phyloP scores from a whole-genome alignment of 208 protist species.

The Crithidia thermophila region DNA sequence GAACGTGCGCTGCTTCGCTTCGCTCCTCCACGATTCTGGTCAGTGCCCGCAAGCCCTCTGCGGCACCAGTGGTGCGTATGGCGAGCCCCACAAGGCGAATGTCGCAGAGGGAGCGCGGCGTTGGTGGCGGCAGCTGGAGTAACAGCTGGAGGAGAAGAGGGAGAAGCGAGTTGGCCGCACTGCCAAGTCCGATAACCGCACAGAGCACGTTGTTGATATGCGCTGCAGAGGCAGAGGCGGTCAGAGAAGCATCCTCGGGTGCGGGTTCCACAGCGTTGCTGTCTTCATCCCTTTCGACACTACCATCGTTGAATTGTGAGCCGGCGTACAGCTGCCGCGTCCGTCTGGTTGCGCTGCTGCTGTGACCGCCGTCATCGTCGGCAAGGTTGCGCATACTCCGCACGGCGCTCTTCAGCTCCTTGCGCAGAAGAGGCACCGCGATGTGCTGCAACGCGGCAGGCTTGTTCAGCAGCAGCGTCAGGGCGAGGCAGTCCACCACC shows the following conservation, averaged over 20 bases:
- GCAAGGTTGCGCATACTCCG: background rate
- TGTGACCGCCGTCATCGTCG: background rate
- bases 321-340: background rate
- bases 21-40: constrained; percentile 14
- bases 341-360: background rate
- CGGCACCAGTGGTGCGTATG: constrained; percentile 56
- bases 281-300: background rate
- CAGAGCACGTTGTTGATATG: constrained; percentile 43
- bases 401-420: constrained; percentile 19
- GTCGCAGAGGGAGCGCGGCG: constrained; percentile 20
- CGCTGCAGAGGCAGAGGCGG: background rate
- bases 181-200: constrained; percentile 61
- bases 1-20: constrained; percentile 12
- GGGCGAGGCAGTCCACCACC: constrained; percentile 43
- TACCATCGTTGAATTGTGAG: background rate
- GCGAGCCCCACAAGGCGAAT: constrained; percentile 56
- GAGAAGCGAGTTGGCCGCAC: constrained; percentile 31
- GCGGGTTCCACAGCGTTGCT: background rate
- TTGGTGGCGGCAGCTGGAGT: constrained; percentile 34
- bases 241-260: background rate
- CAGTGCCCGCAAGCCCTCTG: constrained; percentile 51
- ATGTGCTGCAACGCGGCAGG: constrained; percentile 36
- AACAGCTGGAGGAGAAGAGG: constrained; percentile 51
- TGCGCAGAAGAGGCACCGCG: constrained; percentile 50
- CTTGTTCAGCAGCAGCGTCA: constrained; percentile 69